Conservation (phyloP, 2,329 filamentous ascomycete genomes). For the Chaetomium olivaceum region DNA sequence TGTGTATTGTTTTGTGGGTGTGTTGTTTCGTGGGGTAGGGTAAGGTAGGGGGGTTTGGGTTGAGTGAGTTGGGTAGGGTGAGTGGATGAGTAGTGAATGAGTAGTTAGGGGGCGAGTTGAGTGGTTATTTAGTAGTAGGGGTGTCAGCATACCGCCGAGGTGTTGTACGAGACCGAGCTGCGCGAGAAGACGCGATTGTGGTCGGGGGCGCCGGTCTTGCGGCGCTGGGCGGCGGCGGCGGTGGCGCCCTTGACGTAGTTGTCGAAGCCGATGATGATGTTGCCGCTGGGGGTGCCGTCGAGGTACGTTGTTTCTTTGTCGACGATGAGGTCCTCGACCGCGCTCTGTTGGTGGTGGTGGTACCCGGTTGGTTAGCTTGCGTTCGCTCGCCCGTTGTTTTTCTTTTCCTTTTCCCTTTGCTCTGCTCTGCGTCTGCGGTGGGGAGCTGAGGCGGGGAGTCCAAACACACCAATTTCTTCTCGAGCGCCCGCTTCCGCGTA, state of each 20-base stretch:
- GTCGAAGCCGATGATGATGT: slow-evolving; percentile 97
- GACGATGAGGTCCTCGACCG: slow-evolving; percentile 74
- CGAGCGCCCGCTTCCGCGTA: slow-evolving; percentile 62
- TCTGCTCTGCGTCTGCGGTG: neutral
- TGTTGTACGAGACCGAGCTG: slow-evolving; percentile 63
- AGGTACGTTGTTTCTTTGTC: slow-evolving; percentile 85
- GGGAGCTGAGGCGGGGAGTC: no score
- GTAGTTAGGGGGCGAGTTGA: no score
- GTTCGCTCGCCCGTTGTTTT: neutral
- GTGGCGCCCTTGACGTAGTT: slow-evolving; percentile 91
- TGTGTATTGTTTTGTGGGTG: no score
- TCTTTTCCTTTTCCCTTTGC: neutral
- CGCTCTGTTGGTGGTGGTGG: slow-evolving; percentile 25
- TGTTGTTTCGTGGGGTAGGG: no score
- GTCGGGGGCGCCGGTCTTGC: slow-evolving; percentile 65
- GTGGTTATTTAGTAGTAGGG: no score
- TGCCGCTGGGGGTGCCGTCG: slow-evolving; percentile 83
- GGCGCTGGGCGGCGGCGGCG: slow-evolving; percentile 62
- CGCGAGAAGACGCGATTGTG: slow-evolving; percentile 73
- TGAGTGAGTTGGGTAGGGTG: neutral
- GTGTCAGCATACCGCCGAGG: slow-evolving; percentile 34
- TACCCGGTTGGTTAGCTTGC: neutral
- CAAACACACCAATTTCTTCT: slow-evolving; percentile 37
- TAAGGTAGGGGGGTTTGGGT: no score
- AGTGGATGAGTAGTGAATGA: neutral